Evolutionary conservation across 1,139 yeast genomes (phyloP), one percentile per base, ranked within the genome.

Genomic region (Blastobotrys buckinghamii): DNA sequence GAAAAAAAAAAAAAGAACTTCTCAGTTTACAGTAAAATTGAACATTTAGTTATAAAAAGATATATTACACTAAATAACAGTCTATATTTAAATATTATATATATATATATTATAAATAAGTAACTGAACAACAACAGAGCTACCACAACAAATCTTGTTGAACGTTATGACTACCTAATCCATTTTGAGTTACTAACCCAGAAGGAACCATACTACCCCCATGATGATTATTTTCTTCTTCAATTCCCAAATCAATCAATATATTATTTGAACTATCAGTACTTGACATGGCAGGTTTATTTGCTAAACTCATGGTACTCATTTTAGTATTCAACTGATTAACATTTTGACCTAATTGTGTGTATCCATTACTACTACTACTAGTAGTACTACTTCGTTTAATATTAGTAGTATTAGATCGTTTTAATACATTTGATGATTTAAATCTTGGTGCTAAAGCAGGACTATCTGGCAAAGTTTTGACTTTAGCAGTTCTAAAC

Each of bases 401-500:
- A 13, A 9, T 17, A 12, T 12, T 10, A 20, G 5, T n/a, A 6
- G 24, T 15, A 8, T 29, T 40, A 13, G 43, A 20, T 22, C n/a
- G 42, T n/a, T 19, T 12, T 8, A 10, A 17, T 9, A 38, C 38
- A 13, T 29, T 35, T 24, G 41, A 45, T 8, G 49, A 53, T 22
- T 53, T 53, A 22, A 53, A 49, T 20, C 71, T 57, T 2, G 71
- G 71, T 1, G 67, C 68, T 44, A 86, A 67, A 0, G 90, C 92
- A 0, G 92, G 87, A 39, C 89, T 81, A 9, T 66, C 63, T 0
- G 79, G 73, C 29, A 90, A 66, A 19, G 64, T 61, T 50, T 76
- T 81, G 4, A 75, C 68, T 55, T 77, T 82, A 1, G 89, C 77
- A 39, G 78, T 68, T 38, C 95, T 70, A 69, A 90, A 89, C 1